Conservation (phyloP, 768 basidiomycete species). For the Podaxis pistillaris region DNA sequence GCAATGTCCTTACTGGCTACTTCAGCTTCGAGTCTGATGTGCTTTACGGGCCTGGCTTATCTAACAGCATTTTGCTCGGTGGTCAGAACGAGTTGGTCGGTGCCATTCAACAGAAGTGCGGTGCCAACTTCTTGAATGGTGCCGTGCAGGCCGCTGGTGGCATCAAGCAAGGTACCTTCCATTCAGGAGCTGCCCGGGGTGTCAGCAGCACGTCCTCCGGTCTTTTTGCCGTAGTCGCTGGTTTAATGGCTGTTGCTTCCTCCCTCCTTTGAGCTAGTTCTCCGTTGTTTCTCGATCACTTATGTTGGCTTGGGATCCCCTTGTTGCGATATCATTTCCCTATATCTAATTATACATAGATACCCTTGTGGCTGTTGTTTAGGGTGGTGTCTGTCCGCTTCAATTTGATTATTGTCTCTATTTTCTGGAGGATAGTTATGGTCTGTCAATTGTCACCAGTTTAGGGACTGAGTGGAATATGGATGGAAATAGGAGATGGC, state of each 20-base stretch:
- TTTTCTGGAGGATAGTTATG: background rate
- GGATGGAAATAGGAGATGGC: background rate
- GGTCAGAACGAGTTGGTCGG: slow-evolving; percentile 68
- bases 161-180: slow-evolving; percentile 27
- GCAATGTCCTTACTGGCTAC: slow-evolving; percentile 73
- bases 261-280: slow-evolving; percentile 11
- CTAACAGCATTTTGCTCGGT: slow-evolving; percentile 59
- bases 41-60: slow-evolving; percentile 77
- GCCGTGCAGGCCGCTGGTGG: slow-evolving; percentile 69
- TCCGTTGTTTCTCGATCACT: background rate
- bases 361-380: slow-evolving; percentile 7
- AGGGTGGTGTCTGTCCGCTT: slow-evolving; percentile 2
- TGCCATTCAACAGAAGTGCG: slow-evolving; percentile 63
- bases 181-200: slow-evolving; percentile 24
- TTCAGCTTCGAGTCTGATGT: slow-evolving; percentile 67
- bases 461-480: background rate
- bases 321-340: slow-evolving; percentile 7
- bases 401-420: background rate
- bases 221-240: slow-evolving; percentile 25
- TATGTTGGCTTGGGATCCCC: background rate
- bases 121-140: slow-evolving; percentile 64
- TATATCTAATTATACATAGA: slow-evolving; percentile 14
- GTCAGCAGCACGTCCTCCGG: slow-evolving; percentile 21
- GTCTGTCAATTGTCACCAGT: background rate
- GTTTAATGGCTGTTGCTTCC: slow-evolving; percentile 14